Evolutionary conservation across 148 eudicot species (phyloP).

Genomic region (Talinum fruticosum): DNA sequence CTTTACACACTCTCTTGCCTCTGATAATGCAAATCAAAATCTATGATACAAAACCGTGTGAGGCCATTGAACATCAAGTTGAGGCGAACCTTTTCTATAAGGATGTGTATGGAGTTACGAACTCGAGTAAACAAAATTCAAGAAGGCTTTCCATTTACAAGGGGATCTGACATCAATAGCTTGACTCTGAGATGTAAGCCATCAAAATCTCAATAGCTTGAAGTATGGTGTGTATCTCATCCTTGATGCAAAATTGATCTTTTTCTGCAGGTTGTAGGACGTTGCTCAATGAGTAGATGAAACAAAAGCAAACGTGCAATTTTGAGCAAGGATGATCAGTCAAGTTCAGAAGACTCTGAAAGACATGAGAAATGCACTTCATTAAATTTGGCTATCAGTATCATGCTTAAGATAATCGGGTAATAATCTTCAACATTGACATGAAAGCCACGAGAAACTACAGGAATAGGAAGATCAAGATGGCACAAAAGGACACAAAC

Average conservation of each 20-base stretch:
- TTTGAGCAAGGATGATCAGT: not conserved
- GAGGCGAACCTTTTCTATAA: slow-evolving; percentile 3
- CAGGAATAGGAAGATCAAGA: not conserved
- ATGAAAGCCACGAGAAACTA: not conserved
- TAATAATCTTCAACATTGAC: not conserved
- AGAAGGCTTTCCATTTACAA: slow-evolving; percentile 19
- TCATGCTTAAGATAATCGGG: not conserved
- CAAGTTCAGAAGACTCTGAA: not conserved
- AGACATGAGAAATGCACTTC: not conserved
- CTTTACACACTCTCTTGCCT: slow-evolving; percentile 22
- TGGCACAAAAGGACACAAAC: not conserved
- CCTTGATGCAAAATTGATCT: slow-evolving; percentile 12
- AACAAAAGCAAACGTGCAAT: not conserved
- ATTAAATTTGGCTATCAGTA: not conserved
- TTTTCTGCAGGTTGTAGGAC: slow-evolving; percentile 15
- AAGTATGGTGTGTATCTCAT: no score
- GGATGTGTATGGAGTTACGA: not conserved
- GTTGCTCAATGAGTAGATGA: not conserved
- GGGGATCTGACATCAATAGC: not conserved
- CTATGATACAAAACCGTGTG: slow-evolving; percentile 19
- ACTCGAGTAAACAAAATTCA: slow-evolving; percentile 6
- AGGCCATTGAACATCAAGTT: slow-evolving; percentile 16
- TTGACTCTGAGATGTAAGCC: not conserved
- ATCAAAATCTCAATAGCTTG: not conserved
- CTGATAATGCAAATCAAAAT: slow-evolving; percentile 8